phyloP scores from a whole-genome alignment of 2,329 filamentous ascomycete genomes.

The Sarocladium kiliense region DNA sequence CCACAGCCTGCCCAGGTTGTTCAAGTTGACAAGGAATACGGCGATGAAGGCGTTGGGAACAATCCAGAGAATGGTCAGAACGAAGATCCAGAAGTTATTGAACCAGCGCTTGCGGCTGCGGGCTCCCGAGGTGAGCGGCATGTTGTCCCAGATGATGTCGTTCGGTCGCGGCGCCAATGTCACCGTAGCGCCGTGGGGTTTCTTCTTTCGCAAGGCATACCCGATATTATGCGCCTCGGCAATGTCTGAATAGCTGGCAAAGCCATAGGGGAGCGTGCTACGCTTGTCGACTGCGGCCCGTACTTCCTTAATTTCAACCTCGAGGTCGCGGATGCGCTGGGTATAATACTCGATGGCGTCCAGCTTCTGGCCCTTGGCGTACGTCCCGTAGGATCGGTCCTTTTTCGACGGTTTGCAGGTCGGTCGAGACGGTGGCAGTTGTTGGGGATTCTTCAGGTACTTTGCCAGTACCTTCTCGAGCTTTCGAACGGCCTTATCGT shows the following conservation, averaged over 20 bases:
- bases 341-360: slow-evolving; percentile 95
- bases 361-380: slow-evolving; percentile 67
- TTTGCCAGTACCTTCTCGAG: slow-evolving; percentile 81
- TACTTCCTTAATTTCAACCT: slow-evolving; percentile 78
- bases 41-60: slow-evolving; percentile 92
- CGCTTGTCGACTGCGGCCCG: slow-evolving; percentile 78
- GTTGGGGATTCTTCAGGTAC: slow-evolving; percentile 82
- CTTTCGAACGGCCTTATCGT: slow-evolving; percentile 73
- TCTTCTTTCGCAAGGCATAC: slow-evolving; percentile 74
- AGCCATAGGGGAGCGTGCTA: slow-evolving; percentile 86
- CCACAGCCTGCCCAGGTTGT: slow-evolving; percentile 79
- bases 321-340: slow-evolving; percentile 74
- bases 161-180: slow-evolving; percentile 77
- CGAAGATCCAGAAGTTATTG: slow-evolving; percentile 77
- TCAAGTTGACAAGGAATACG: slow-evolving; percentile 83
- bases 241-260: slow-evolving; percentile 88
- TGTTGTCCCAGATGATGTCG: slow-evolving; percentile 95
- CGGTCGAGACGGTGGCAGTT: slow-evolving; percentile 71
- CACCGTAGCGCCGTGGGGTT: slow-evolving; percentile 72
- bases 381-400: slow-evolving; percentile 61
- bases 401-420: slow-evolving; percentile 75
- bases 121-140: slow-evolving; percentile 64
- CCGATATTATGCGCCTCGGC: slow-evolving; percentile 84
- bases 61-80: slow-evolving; percentile 82
- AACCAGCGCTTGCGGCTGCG: slow-evolving; percentile 69